Base-by-base conservation (phyloP, 1,139 yeast genomes). In the Eremothecium coryli region DNA sequence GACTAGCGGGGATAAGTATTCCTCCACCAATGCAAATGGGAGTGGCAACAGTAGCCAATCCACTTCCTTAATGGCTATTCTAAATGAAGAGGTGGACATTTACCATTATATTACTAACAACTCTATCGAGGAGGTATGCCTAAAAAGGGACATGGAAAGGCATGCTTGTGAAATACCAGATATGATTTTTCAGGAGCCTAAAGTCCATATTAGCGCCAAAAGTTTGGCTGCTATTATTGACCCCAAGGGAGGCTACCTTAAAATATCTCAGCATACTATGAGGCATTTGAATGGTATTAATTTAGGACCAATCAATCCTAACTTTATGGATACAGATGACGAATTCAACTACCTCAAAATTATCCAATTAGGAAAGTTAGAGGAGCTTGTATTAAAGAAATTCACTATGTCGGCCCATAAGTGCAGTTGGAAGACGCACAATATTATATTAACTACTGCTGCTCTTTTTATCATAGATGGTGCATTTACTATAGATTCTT, bases 391-490 rank as follows among this genome's bases (percentile, higher is more conserved):
- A 15, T 34, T 37, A 20, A 48, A 40, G 35, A 46, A 49, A 34
- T 46, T 47, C 33, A 48, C 60, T 7, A 45, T 55, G 16, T 56
- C 46, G 3, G 48, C 56, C 2, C 50, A 42, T 24, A 56, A 48
- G 32, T 52, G 57, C 2, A 39, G 45, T 5, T 66, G 71, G 72
- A 66, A 56, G 38, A 58, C 54, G 21, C 62, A 62, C 34, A 63
- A 54, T 42, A 68, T 64, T 14, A 48, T 69, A 13, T 43, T 70
- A 30, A 70, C 75, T 0, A 52, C 67, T 1, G 58, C 65, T 40
- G 73, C 73, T 2, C 43, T 69, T 16, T 52, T 67, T 9, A 49
- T 69, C 18, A 68, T 63, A 46, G 69, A 65, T 26, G 56, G 56
- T 32, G 39, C 50, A 11, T 50, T 57, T 14, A 52, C 54, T 50